Evolutionary conservation across 495 filamentous ascomycete species (phyloP).

Genomic region (Lepraria neglecta): DNA sequence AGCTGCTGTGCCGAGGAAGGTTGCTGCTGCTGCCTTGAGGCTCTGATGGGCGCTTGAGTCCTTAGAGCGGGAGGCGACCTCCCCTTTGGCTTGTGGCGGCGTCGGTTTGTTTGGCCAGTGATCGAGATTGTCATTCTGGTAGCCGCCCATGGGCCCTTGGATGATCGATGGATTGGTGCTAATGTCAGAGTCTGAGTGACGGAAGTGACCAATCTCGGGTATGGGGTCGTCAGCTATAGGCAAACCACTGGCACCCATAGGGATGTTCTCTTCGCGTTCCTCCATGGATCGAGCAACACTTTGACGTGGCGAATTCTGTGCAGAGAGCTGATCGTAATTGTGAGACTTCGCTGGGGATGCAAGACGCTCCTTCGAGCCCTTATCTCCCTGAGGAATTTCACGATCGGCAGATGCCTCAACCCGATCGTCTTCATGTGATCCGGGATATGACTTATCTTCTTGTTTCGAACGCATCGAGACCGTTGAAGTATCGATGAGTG

Average conservation of each 20-base stretch:
- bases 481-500: conserved; percentile 73
- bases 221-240: conserved; percentile 47
- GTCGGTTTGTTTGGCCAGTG: conserved; percentile 51
- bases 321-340: conserved; percentile 19
- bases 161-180: conserved; percentile 75
- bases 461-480: conserved; percentile 46
- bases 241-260: conserved; percentile 57
- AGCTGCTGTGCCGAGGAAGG: conserved; percentile 23
- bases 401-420: conserved; percentile 27
- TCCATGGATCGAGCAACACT: conserved; percentile 62
- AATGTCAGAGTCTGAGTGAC: conserved; percentile 59
- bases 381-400: conserved; percentile 27
- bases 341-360: conserved; percentile 12
- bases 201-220: conserved; percentile 58
- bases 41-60: conserved; percentile 31
- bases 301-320: conserved; percentile 63
- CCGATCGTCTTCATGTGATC: conserved; percentile 29
- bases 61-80: conserved; percentile 40
- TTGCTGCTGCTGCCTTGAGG: conserved; percentile 27
- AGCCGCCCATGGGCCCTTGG: conserved; percentile 57
- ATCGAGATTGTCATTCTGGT: conserved; percentile 41
- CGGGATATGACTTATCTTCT: conserved; percentile 24
- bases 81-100: conserved; percentile 40
- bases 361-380: background rate
- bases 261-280: conserved; percentile 44